Evolutionary conservation across 1,139 yeast species (phyloP), one percentile per base, ranked within the genome.

Genomic region (Nadsonia commutata): DNA sequence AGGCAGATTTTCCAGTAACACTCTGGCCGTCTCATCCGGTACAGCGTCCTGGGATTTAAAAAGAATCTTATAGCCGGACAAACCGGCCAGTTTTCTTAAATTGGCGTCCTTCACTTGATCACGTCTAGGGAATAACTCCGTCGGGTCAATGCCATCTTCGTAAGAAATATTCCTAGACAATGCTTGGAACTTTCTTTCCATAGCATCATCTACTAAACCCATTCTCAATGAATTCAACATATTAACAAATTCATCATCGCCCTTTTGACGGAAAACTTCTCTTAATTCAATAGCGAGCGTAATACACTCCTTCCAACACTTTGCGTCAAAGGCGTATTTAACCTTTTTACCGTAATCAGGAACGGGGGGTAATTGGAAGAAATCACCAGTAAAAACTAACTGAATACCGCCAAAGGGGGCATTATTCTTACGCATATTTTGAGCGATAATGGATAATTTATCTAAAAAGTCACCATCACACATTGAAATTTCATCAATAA

Each of bases 221-320:
- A 72, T 64, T 55, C 99, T 74, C 70, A 90, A 77, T 49, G 85
- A 90, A 57, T 88, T 85, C 52, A 90, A 69, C 94, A 88, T 86
- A 20, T 74, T 72, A 37, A 90, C 77, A 57, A 93, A 86, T 40
- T 67, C 68, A 53, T 83, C 94, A 39, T 94, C 94, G 17, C 93
- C 94, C 55, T 78, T 78, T 59, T 90, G 98, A 50, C 99, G 74
- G 60, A 86, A 90, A 13, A 90, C 93, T 52, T 80, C 83, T 45
- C 74, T 69, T 40, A 90, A 65, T 31, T 80, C 75, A 43, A 85
- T 76, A 0, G 94, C 82, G 38, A 71, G 65, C 33, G 73, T 66
- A 43, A 90, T 74, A 1, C 79, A 69, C 20, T 66, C 65, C 42
- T 67, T 66, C 99, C 99, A 90, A 2, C 80, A 66, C 1, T 62